Conservation (phyloP, 768 basidiomycete genomes). For the Boletus subcaerulescens region DNA sequence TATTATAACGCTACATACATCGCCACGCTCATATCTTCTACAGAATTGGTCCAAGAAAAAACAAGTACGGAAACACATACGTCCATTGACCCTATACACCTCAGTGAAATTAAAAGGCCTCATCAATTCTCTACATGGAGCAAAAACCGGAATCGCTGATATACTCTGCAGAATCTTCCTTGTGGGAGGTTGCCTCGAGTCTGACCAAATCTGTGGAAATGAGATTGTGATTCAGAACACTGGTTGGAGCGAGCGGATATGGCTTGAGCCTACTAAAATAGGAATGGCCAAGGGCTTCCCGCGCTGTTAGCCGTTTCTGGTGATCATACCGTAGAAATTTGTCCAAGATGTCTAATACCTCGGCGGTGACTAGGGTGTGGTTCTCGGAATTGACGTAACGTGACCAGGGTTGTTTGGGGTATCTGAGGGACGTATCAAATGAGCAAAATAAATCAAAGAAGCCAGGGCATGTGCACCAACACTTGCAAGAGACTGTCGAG, state of each 20-base stretch:
- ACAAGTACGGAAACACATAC: conserved; percentile 3
- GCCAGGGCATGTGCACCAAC: conserved; percentile 28
- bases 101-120: background rate
- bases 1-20: conserved; percentile 11
- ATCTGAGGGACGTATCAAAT: conserved; percentile 32
- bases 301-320: conserved; percentile 62
- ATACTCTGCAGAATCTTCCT: conserved; percentile 39
- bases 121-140: conserved; percentile 30
- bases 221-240: conserved; percentile 20
- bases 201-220: conserved; percentile 42
- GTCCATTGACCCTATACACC: conserved; percentile 2
- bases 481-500: conserved; percentile 52
- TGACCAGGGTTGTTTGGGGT: conserved; percentile 64
- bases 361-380: conserved; percentile 54
- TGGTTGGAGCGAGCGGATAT: conserved; percentile 17
- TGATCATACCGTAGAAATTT: conserved; percentile 69
- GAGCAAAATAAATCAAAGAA: background rate
- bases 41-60: conserved; percentile 9
- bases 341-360: conserved; percentile 66
- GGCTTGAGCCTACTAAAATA: conserved; percentile 53
- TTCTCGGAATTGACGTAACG: conserved; percentile 59
- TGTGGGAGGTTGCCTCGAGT: conserved; percentile 44
- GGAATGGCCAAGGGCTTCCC: conserved; percentile 62
- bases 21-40: conserved; percentile 11
- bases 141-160: conserved; percentile 51